Evolutionary conservation across 768 basidiomycete species (phyloP).

Genomic region (Trametes gibbosa): DNA sequence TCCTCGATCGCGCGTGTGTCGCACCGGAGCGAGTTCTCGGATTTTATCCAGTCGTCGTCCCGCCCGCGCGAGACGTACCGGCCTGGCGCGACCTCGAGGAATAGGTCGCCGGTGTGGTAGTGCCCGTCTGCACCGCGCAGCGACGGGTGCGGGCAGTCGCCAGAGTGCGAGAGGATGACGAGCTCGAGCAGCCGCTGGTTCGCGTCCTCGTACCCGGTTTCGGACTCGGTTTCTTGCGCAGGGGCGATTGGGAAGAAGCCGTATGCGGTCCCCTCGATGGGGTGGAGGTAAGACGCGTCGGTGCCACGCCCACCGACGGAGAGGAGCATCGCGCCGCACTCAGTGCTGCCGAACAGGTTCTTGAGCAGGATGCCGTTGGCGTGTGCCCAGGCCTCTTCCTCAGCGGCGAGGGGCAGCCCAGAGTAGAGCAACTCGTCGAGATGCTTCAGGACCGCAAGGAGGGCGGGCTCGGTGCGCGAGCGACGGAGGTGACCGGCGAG

Average conservation of each 20-base stretch:
- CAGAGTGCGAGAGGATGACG: slow-evolving; percentile 64
- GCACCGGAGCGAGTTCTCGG: slow-evolving; percentile 72
- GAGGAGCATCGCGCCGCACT: slow-evolving; percentile 70
- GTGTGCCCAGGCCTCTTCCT: slow-evolving; percentile 72
- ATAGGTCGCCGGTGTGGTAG: slow-evolving; percentile 83
- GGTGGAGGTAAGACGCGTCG: slow-evolving; percentile 50
- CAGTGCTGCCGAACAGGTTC: slow-evolving; percentile 83
- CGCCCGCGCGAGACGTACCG: slow-evolving; percentile 66
- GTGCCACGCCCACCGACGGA: slow-evolving; percentile 53
- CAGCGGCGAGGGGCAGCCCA: slow-evolving; percentile 60
- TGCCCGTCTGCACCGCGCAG: slow-evolving; percentile 62
- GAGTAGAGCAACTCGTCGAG: slow-evolving; percentile 66
- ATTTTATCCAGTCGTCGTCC: slow-evolving; percentile 86
- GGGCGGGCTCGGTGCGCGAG: slow-evolving; percentile 56
- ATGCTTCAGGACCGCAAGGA: slow-evolving; percentile 52
- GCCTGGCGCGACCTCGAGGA: slow-evolving; percentile 58
- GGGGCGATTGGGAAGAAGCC: slow-evolving; percentile 59
- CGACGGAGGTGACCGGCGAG: slow-evolving; percentile 60
- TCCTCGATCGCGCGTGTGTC: slow-evolving; percentile 84
- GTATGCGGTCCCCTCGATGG: slow-evolving; percentile 63
- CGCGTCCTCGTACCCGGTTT: slow-evolving; percentile 48
- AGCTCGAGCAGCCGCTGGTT: slow-evolving; percentile 61
- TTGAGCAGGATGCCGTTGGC: slow-evolving; percentile 60
- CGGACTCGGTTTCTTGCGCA: slow-evolving; percentile 20
- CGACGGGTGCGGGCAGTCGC: slow-evolving; percentile 63